Evolutionary conservation across 129 eudicot species (phyloP).

Genomic region (Kitagawia praeruptora): DNA sequence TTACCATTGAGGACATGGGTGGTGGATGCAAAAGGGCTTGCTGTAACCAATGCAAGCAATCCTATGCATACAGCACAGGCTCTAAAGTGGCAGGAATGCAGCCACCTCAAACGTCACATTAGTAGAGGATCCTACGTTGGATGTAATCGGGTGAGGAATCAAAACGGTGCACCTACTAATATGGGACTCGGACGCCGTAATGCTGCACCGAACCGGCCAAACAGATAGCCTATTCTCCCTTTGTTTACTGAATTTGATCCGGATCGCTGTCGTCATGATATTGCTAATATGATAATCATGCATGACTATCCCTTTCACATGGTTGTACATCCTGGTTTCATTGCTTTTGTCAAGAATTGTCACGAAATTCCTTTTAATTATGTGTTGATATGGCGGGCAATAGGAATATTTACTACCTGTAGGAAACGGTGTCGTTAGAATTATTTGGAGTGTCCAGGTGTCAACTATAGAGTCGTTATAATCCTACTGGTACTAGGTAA

Average conservation of each 20-base stretch:
- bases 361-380: no score
- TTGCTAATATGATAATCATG: no score
- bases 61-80: constrained; percentile 82
- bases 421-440: no score
- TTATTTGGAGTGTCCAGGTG: no score
- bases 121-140: constrained; percentile 76
- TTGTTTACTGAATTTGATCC: constrained; percentile 55
- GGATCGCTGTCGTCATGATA: constrained; percentile 66
- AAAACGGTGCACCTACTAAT: constrained; percentile 45
- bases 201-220: constrained; percentile 54
- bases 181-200: constrained; percentile 12
- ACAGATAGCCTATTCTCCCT: constrained; percentile 41
- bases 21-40: constrained; percentile 62
- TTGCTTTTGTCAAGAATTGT: constrained; percentile 66
- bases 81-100: constrained; percentile 86
- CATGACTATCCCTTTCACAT: constrained; percentile 84
- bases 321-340: constrained; percentile 80
- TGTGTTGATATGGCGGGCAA: no score
- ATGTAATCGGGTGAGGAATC: constrained; percentile 41
- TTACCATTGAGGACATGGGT: constrained; percentile 61
- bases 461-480: no score
- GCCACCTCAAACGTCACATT: constrained; percentile 91
- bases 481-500: no score
- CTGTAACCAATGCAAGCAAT: constrained; percentile 78
- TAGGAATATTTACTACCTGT: no score